Evolutionary conservation across 345 rosid species (phyloP).

Genomic region (Conringia planisiliqua): DNA sequence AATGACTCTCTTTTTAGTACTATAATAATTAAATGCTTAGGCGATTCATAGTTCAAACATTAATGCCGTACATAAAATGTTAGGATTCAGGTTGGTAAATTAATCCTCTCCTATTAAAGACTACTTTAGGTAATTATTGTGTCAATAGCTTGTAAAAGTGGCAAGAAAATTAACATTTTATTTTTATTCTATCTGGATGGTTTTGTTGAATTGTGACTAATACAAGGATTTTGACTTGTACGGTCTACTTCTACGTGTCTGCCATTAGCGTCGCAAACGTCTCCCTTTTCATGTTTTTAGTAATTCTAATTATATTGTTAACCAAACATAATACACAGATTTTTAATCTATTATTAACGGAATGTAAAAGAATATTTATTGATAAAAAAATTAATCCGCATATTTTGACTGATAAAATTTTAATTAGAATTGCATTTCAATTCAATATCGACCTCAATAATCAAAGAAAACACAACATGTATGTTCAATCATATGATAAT

Average conservation of each 20-base stretch:
- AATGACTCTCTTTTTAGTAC: neutral
- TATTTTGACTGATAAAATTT: too few species aligned
- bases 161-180: conserved; percentile 6
- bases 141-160: conserved; percentile 28
- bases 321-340: neutral
- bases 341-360: neutral
- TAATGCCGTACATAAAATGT: conserved; percentile 10
- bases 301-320: neutral
- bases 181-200: neutral
- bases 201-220: conserved; percentile 13
- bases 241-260: conserved; percentile 21
- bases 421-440: too few species aligned
- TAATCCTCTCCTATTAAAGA: neutral
- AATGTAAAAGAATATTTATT: neutral
- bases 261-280: conserved; percentile 19
- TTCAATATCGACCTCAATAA: too few species aligned
- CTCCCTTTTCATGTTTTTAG: neutral
- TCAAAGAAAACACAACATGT: too few species aligned
- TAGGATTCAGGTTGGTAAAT: neutral
- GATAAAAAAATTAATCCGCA: neutral
- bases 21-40: neutral
- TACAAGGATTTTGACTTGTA: conserved; percentile 1
- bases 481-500: too few species aligned
- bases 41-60: conserved; percentile 15
- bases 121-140: conserved; percentile 11